These are phyloP conservation scores for Cyberlindnera sargentensis DNA, from an alignment of 805 yeast species.

Conservation along the genomic window DNA sequence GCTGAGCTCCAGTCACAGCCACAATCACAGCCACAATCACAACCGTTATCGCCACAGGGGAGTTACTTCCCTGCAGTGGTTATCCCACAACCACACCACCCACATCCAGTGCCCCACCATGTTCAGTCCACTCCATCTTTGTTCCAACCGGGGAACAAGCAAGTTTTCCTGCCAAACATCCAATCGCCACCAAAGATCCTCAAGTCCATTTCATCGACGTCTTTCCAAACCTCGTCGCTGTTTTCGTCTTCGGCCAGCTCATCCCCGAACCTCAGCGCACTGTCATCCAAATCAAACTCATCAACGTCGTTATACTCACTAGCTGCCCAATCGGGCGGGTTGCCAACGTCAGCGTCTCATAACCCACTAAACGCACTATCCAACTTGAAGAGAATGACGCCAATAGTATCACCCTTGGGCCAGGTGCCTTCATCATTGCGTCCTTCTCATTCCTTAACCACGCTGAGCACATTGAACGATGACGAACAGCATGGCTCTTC, in stretches of 20 bases:
- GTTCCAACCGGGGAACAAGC: slow-evolving; percentile 14
- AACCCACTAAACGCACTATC: slow-evolving; percentile 20
- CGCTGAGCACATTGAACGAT: slow-evolving; percentile 17
- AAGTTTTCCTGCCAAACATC: slow-evolving; percentile 21
- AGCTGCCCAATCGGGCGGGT: background rate
- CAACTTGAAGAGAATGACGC: slow-evolving; percentile 33
- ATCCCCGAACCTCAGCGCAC: slow-evolving; percentile 19
- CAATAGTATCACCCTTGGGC: slow-evolving; percentile 21
- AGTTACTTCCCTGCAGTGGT: background rate
- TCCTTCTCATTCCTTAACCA: slow-evolving; percentile 22
- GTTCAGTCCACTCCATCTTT: slow-evolving; percentile 10
- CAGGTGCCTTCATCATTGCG: slow-evolving; percentile 11
- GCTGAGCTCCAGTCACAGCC: background rate
- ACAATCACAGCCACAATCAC: background rate
- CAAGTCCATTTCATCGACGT: slow-evolving; percentile 18
- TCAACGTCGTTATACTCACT: slow-evolving; percentile 21
- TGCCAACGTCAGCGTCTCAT: background rate
- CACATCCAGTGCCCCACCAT: slow-evolving; percentile 11
- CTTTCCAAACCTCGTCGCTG: slow-evolving; percentile 20
- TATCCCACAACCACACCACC: slow-evolving; percentile 4
- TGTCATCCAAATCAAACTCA: slow-evolving; percentile 23
- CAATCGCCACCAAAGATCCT: slow-evolving; percentile 25
- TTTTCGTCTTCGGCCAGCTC: slow-evolving; percentile 20
- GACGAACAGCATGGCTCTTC: background rate
- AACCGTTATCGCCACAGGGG: background rate